Base-by-base conservation (phyloP, 306 rosid species). In the Ochetophila trinervis region DNA sequence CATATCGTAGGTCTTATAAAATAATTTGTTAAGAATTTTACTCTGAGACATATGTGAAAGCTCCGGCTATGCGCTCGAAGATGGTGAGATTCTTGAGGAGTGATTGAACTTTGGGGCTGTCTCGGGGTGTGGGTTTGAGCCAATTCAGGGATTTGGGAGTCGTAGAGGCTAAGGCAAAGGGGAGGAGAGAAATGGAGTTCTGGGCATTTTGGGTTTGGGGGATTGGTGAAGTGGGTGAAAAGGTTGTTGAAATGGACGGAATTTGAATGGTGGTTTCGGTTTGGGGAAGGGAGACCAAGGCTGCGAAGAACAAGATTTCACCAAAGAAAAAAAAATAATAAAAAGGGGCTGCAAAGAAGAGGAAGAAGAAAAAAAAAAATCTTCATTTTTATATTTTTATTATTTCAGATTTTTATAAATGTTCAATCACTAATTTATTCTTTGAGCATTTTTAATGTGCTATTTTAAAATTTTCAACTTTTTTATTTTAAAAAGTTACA, bases 31-130 rank as follows among this genome's bases (percentile, higher is more conserved):
- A n/a, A n/a, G n/a, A n/a, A n/a, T n/a, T n/a, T n/a, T n/a, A n/a
- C n/a, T n/a, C n/a, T n/a, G n/a, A 93, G 5, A 86, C 95, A 70
- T 89, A 86, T 36, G 98, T 92, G 77, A 93, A 93, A n/a, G 98
- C 98, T 0, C 98, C 98, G 1, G 98, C 96, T 14, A 89, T 82
- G 3, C 97, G 91, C 22, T 93, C 98, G 67, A 85, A 12, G 62
- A 89, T 79, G n/a, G 98, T 60, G 49, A 92, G 89, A 60, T 67
- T 71, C 62, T 79, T 84, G 44, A 83, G 55, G 5, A 89, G 73
- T 53, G 81, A 22, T 40, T 80, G 84, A 65, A 71, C 21, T 37
- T 62, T 77, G 60, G 78, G 85, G 63, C 12, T 27, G 72, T 45
- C 55, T 36, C 17, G 58, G 9, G 78, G 30, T 15, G 45, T 16